Base-by-base conservation (phyloP, 129 eudicot species). In the Centrapalus pauciflorus region DNA sequence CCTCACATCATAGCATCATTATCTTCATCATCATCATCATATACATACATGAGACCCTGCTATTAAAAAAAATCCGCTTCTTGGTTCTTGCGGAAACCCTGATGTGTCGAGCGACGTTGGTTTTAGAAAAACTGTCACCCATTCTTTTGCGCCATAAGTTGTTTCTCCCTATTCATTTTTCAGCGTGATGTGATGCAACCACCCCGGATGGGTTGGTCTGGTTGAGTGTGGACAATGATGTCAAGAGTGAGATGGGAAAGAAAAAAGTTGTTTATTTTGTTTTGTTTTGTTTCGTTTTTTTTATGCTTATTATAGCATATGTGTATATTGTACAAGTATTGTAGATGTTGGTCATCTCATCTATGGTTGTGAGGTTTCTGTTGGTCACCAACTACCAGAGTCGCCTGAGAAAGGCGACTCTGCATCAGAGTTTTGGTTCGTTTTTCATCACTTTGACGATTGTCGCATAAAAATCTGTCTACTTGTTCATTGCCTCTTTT, bases 401-500 rank as follows among this genome's bases (percentile, higher is more conserved):
- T 51, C 61, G 57, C 69, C 80, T 70, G 57, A 4, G 41, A 30
- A 52, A 50, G 70, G 77, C 79, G 63, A 76, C 77, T 66, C 80
- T 73, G n/a, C 63, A 77, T 68, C 57, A 38, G 85, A 90, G 88
- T 90, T 90, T 90, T 90, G 95, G 69, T 50, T 78, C 80, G 2
- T 16, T 41, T 71, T 67, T 48, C 49, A 40, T 52, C 38, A 20
- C 32, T 64, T 70, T 64, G 41, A 13, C n/a, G 17, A 64, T 41
- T 55, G 73, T 57, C 69, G 26, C 67, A 57, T 66, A 66, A 75
- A 33, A 75, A 33, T 56, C 28, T 45, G 30, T 74, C 57, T 11
- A 7, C 43, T 45, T 46, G 61, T 45, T 67, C n/a, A 27, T 49
- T 75, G 20, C 25, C 7, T 45, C 26, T 45, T 55, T 7, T 55